Base-by-base conservation (phyloP, 2,329 filamentous ascomycete genomes). In the Ceratocystis lukuohia region DNA sequence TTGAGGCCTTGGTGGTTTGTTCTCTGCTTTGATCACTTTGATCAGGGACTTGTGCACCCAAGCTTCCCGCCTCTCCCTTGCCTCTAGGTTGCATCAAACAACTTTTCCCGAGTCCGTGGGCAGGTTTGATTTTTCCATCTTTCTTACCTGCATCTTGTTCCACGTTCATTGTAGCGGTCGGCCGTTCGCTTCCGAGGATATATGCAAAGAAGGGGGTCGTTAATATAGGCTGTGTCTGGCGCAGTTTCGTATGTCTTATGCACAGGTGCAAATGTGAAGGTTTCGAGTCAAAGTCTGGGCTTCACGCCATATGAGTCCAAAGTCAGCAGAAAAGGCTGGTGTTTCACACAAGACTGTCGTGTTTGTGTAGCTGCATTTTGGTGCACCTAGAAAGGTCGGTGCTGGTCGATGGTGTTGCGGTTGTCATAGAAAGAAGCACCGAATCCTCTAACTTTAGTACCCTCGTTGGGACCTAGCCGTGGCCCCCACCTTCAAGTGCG, bases 161-260 rank as follows among this genome's bases (percentile, higher is more conserved):
- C 20, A n/a, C 20, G 57, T 66, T 48, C 65, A 66, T 66, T 30
- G 28, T 62, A 17, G 57, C 41, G 30, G 65, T 66, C n/a, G 48
- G 48, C 48, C 17, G 37, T 41, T 30, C 22, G 61, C 65, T 57
- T 66, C 44, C 45, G 28, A 46, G n/a, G 7, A n/a, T 62, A 10
- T 44, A 53, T 20, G 48, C n/a, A 25, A 22, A 22, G 48, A 22
- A 22, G 20, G n/a, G 45, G 46, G 46, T 48, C 17, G 17, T 22
- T 48, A 4, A 53, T 53, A 22, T 53, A 25, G 20, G 20, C 20
- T 15, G 37, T 12, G 37, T 41, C 17, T 22, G 8, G 48, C 48
- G 48, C 48, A 41, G 37, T 41, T 15, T 57, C 12, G 53, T 57
- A n/a, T 57, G 8, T 57, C 53, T 57, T 33, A 57, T 30, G 53